Conservation (phyloP, 1,139 yeast genomes). For the Blastobotrys malaysiensis region DNA sequence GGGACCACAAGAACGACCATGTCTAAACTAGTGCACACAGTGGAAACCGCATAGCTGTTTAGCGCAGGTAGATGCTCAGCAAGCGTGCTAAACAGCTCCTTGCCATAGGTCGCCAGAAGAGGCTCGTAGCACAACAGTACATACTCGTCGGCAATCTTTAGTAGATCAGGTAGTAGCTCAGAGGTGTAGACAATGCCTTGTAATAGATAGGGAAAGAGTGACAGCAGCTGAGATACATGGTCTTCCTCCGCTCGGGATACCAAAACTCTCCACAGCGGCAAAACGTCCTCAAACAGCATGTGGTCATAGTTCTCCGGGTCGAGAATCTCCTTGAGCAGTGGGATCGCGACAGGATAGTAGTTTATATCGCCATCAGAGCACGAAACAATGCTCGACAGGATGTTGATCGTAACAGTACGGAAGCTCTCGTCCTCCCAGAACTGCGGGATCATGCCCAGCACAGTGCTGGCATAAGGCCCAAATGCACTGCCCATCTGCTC, state of each 20-base stretch:
- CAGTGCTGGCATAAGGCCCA: slow-evolving; percentile 36
- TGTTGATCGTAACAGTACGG: slow-evolving; percentile 64
- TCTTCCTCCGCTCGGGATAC: slow-evolving; percentile 45
- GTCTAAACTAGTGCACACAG: slow-evolving; percentile 20
- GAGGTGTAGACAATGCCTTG: slow-evolving; percentile 52
- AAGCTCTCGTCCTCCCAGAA: slow-evolving; percentile 65
- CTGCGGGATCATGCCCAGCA: slow-evolving; percentile 59
- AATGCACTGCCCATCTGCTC: slow-evolving; percentile 43
- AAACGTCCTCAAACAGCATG: slow-evolving; percentile 73
- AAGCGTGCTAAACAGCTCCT: slow-evolving; percentile 44
- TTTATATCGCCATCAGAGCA: not conserved
- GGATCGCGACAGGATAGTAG: slow-evolving; percentile 40
- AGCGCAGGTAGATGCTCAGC: slow-evolving; percentile 53
- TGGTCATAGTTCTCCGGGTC: slow-evolving; percentile 38
- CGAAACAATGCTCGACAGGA: slow-evolving; percentile 49
- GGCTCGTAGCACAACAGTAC: slow-evolving; percentile 47
- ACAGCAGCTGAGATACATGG: slow-evolving; percentile 43
- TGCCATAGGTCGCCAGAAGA: slow-evolving; percentile 22
- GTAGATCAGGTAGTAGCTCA: slow-evolving; percentile 65
- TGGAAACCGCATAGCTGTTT: slow-evolving; percentile 60
- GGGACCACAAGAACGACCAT: slow-evolving; percentile 19
- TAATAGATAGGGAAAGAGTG: slow-evolving; percentile 35
- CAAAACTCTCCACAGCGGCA: slow-evolving; percentile 73
- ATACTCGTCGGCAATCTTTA: slow-evolving; percentile 70
- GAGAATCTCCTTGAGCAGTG: slow-evolving; percentile 59